These are phyloP conservation scores for Eucalyptus curtisii DNA, from an alignment of 345 rosid species.

Conservation along the genomic window DNA sequence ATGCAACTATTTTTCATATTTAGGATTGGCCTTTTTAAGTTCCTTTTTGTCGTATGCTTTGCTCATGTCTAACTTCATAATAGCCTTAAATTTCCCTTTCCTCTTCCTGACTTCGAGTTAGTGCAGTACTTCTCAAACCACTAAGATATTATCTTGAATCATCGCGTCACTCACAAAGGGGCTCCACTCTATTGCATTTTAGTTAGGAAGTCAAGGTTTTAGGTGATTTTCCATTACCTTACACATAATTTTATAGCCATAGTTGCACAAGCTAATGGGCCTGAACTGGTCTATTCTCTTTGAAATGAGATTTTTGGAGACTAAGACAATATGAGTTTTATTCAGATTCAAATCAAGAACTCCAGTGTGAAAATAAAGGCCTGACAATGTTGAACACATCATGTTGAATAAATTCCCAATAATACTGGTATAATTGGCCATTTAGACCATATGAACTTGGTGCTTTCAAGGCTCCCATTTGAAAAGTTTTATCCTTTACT, in stretches of 20 bases:
- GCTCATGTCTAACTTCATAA: background rate
- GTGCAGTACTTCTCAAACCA: background rate
- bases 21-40: background rate
- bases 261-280: background rate
- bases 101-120: background rate
- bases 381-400: background rate
- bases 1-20: background rate
- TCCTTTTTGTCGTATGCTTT: background rate
- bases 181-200: background rate
- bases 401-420: background rate
- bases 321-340: background rate
- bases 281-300: too few species aligned
- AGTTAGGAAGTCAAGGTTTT: background rate
- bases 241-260: too few species aligned
- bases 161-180: background rate
- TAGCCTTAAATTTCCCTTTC: background rate
- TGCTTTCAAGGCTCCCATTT: background rate
- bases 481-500: background rate
- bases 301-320: background rate
- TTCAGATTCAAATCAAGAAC: background rate
- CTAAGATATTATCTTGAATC: background rate
- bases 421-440: background rate
- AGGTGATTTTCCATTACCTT: background rate
- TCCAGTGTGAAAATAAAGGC: background rate
- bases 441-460: background rate